These are phyloP conservation scores for Kernera saxatilis DNA, from an alignment of 345 rosid species.

Conservation along the genomic window DNA sequence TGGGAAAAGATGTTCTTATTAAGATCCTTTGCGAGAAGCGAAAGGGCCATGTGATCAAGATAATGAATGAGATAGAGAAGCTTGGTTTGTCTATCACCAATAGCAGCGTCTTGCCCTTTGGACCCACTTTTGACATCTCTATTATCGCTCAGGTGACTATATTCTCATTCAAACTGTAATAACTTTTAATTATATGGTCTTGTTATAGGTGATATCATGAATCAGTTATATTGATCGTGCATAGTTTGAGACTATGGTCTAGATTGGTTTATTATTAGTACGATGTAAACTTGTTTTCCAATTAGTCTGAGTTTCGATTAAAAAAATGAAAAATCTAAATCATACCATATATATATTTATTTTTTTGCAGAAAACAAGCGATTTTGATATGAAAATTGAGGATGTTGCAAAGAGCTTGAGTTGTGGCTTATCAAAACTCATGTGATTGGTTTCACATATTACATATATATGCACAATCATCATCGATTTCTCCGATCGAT, in stretches of 20 bases:
- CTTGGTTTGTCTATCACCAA: constrained; percentile 48
- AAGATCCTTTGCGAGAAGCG: constrained; percentile 71
- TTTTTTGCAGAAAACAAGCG: constrained; percentile 52
- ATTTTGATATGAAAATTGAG: constrained; percentile 43
- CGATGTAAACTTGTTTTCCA: not conserved
- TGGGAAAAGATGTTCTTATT: constrained; percentile 56
- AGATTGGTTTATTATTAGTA: not conserved
- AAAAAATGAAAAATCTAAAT: not conserved
- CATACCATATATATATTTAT: not conserved
- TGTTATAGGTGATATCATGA: not conserved
- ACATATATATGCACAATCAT: not conserved
- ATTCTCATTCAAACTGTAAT: not conserved
- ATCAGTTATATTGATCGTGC: not conserved
- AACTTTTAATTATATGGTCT: not conserved
- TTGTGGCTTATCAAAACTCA: constrained; percentile 38
- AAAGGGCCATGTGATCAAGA: constrained; percentile 56
- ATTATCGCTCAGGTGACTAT: constrained; percentile 59
- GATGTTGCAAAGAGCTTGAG: constrained; percentile 59
- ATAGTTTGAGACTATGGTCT: not conserved
- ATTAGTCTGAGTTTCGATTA: not conserved
- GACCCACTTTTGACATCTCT: constrained; percentile 59
- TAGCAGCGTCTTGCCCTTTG: constrained; percentile 64
- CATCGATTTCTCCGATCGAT: not conserved
- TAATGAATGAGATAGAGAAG: constrained; percentile 58
- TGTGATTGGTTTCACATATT: constrained; percentile 21